Conservation (phyloP, 495 filamentous ascomycete species). For the Penicillium angulare region DNA sequence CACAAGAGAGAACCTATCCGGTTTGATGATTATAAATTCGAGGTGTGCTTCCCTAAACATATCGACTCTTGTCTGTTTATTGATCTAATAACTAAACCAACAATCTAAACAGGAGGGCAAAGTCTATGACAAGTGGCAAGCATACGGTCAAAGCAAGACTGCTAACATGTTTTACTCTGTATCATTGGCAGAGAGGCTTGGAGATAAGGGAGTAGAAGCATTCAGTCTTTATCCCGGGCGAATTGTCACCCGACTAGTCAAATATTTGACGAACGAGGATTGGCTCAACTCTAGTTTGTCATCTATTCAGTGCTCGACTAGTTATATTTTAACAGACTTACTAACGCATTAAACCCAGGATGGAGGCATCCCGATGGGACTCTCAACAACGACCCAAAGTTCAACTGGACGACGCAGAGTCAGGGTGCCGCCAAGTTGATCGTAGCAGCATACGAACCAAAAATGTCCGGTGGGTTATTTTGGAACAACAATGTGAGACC, state of each 20-base stretch:
- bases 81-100: slow-evolving; percentile 2
- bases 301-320: neutral
- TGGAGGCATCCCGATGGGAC: neutral
- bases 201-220: slow-evolving; percentile 19
- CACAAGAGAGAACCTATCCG: slow-evolving; percentile 41
- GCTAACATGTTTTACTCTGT: slow-evolving; percentile 56
- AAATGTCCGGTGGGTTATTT: neutral
- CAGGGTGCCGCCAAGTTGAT: slow-evolving; percentile 58
- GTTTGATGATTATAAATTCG: slow-evolving; percentile 57
- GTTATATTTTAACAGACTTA: neutral
- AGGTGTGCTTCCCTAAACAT: too few species aligned
- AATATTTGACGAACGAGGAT: slow-evolving; percentile 26
- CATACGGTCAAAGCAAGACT: slow-evolving; percentile 58
- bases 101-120: slow-evolving; percentile 38
- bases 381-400: neutral
- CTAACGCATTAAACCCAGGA: too few species aligned
- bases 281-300: slow-evolving; percentile 3
- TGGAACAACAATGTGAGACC: neutral
- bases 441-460: slow-evolving; percentile 54
- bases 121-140: slow-evolving; percentile 50
- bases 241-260: slow-evolving; percentile 20
- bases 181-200: slow-evolving; percentile 40
- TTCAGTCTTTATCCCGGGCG: slow-evolving; percentile 48
- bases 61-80: too few species aligned
- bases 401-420: neutral